Percentiles rank a stretch among this genome's conserved stretches.
Evolutionary conservation across 106 monocot species (phyloP).

Genomic region (Posidonia australis): DNA sequence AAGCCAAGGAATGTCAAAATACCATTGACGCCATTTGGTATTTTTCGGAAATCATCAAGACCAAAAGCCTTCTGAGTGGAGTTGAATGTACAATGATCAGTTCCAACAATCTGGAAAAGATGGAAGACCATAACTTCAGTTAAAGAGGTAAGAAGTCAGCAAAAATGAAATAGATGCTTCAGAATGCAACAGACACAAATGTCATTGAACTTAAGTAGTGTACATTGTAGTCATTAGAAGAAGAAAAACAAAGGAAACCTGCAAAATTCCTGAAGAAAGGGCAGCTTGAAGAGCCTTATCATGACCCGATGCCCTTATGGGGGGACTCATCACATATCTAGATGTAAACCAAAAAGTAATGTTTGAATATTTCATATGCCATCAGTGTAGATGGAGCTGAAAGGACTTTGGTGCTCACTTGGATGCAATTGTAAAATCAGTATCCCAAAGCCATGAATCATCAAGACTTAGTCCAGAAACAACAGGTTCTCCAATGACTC

Average conservation of each 20-base stretch:
- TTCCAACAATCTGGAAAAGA: slow-evolving; percentile 78
- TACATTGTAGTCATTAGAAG: neutral
- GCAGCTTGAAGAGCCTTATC: slow-evolving; percentile 85
- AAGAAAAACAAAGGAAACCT: slow-evolving; percentile 45
- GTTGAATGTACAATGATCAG: slow-evolving; percentile 96
- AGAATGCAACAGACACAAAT: neutral
- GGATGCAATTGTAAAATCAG: slow-evolving; percentile 84
- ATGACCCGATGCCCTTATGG: slow-evolving; percentile 80
- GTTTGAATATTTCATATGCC: neutral
- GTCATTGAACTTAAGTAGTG: neutral
- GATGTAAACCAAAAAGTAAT: neutral
- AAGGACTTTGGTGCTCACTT: slow-evolving; percentile 32
- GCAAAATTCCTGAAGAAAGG: slow-evolving; percentile 79
- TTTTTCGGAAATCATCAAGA: slow-evolving; percentile 82
- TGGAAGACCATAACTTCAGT: no score
- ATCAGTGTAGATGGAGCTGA: neutral
- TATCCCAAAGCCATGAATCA: slow-evolving; percentile 90
- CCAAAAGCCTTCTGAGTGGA: slow-evolving; percentile 89
- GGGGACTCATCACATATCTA: slow-evolving; percentile 99
- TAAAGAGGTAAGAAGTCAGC: neutral
- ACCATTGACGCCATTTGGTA: slow-evolving; percentile 99
- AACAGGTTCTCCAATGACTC: slow-evolving; percentile 95
- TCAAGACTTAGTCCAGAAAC: slow-evolving; percentile 88
- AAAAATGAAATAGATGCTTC: neutral
- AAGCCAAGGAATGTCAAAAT: neutral